These are phyloP conservation scores for Strobilomyces dryophilus DNA, from an alignment of 768 basidiomycete genomes.

Conservation along the genomic window DNA sequence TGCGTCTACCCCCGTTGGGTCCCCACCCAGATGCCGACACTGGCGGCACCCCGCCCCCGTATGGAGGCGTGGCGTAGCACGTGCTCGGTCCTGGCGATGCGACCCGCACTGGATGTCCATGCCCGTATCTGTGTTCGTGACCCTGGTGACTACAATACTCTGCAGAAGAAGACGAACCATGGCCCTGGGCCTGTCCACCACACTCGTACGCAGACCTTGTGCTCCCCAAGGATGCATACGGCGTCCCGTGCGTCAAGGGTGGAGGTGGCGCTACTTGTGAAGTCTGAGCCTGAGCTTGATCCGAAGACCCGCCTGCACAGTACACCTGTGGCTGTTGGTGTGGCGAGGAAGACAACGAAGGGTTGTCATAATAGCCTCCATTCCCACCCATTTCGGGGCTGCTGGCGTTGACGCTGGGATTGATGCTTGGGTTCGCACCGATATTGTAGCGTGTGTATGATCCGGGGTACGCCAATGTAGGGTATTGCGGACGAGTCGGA, in stretches of 20 bases:
- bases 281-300: conserved; percentile 14
- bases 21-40: conserved; percentile 15
- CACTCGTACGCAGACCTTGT: conserved; percentile 23
- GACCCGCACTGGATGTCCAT: conserved; percentile 13
- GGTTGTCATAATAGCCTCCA: conserved; percentile 26
- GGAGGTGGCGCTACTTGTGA: conserved; percentile 13
- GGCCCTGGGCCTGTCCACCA: conserved; percentile 15
- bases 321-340: conserved; percentile 14
- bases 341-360: conserved; percentile 19
- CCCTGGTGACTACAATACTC: conserved; percentile 22
- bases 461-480: conserved; percentile 20
- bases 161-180: conserved; percentile 17
- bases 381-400: conserved; percentile 12
- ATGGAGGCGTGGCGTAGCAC: conserved; percentile 14
- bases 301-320: conserved; percentile 13
- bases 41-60: conserved; percentile 1
- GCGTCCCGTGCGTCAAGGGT: conserved; percentile 17
- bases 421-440: conserved; percentile 21
- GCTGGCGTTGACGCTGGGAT: conserved; percentile 3
- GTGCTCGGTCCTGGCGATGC: conserved; percentile 18
- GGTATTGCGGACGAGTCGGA: conserved; percentile 25
- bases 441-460: conserved; percentile 28
- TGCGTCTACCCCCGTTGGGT: conserved; percentile 10
- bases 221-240: conserved; percentile 22
- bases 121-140: conserved; percentile 3